Conservation (phyloP, 768 basidiomycete genomes). For the Mycena indigotica region DNA sequence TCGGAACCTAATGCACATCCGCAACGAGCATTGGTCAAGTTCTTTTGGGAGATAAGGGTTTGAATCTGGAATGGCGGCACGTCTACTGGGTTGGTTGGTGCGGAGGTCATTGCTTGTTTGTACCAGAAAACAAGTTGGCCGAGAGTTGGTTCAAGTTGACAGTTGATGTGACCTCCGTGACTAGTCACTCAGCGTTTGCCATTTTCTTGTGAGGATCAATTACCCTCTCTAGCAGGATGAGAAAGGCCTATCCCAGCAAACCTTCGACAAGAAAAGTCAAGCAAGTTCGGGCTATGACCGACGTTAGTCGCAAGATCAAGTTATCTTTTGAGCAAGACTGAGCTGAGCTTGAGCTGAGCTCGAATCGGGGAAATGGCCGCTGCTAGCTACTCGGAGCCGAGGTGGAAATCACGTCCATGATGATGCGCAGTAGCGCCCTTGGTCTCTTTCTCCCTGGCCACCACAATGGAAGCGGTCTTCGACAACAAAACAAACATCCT, state of each 20-base stretch:
- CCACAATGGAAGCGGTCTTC: conserved; percentile 52
- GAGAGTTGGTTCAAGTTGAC: too few species aligned
- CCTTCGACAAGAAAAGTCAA: too few species aligned
- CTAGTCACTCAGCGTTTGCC: too few species aligned
- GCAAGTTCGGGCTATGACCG: too few species aligned
- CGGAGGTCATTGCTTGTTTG: conserved; percentile 35
- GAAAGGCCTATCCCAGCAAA: too few species aligned
- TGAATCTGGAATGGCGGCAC: conserved; percentile 66
- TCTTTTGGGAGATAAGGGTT: conserved; percentile 41
- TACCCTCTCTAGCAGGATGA: too few species aligned
- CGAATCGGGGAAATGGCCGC: too few species aligned
- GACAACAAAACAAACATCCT: conserved; percentile 54
- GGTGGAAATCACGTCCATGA: background rate
- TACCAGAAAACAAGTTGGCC: background rate
- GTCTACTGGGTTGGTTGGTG: conserved; percentile 45
- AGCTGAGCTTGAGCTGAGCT: too few species aligned
- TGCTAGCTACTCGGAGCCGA: conserved; percentile 1
- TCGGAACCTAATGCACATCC: conserved; percentile 73
- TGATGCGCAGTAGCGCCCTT: background rate
- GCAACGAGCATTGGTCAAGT: conserved; percentile 39
- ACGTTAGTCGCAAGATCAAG: too few species aligned
- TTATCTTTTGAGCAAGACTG: too few species aligned
- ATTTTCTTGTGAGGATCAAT: too few species aligned
- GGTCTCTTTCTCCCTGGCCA: background rate
- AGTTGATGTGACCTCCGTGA: too few species aligned